Base-by-base conservation (phyloP, 495 filamentous ascomycete species). In the Trichoderma erinaceum region DNA sequence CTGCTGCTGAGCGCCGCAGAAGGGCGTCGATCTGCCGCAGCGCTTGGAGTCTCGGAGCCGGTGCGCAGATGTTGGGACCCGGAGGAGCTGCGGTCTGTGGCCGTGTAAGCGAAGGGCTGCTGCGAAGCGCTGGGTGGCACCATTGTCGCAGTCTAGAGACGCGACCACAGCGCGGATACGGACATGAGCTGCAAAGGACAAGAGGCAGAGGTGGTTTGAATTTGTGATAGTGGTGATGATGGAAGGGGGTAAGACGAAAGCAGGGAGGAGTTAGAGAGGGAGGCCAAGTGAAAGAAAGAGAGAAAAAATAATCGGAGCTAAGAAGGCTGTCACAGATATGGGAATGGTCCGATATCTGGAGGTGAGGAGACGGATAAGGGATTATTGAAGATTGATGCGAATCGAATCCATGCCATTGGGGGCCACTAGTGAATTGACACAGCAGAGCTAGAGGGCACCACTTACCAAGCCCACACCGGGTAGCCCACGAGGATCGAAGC, bases 381-480 rank as follows among this genome's bases (percentile, higher is more conserved):
- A 29, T 61, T 61, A 32, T 61, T 61, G 56, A 13, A 61, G 27
- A 21, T 13, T 0, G 56, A 32, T 29, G 11, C n/a, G 56, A 61
- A 29, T 23, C 56, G 25, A 61, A 61, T 61, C 27, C 56, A 32
- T 61, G 11, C 56, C 56, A 61, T 27, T 29, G 56, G 56, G 35
- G 56, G 56, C 23, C 56, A 18, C 56, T 61, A 61, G 56, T 25
- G 56, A 61, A 12, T 13, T 21, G 21, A 25, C 18, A 21, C 3
- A 25, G 29, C 16, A 29, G 23, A 29, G 56, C 25, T 61, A 61
- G 27, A 29, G 16, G 16, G 25, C 56, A 61, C 56, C 56, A 61
- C 56, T 61, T 61, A 61, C 56, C 56, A 61, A 61, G 50, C 56
- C 23, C 56, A 61, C 56, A 61, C 56, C 56, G 56, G 56, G 50